Base-by-base conservation (phyloP, 108 stramenopile species). In the Parietichytrium sp. region DNA sequence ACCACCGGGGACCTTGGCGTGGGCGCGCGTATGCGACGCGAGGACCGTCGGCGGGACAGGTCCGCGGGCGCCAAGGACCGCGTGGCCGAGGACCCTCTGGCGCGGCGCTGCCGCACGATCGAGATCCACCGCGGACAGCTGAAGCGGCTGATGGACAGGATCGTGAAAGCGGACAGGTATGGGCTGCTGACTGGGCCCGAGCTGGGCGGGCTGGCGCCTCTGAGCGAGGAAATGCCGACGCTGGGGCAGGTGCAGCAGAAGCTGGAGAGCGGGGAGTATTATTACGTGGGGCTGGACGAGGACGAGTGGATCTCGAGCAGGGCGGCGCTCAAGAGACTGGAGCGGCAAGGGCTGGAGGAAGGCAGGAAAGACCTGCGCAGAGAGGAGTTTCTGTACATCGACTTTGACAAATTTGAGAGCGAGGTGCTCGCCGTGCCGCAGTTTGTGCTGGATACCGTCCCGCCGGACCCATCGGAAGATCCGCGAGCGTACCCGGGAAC, bases 41-140 rank as follows among this genome's bases (percentile, higher is more conserved):
- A n/a, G n/a, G n/a, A n/a, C n/a, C n/a, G n/a, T n/a, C n/a, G n/a
- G n/a, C n/a, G n/a, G n/a, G n/a, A n/a, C n/a, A n/a, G n/a, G n/a
- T n/a, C n/a, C n/a, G n/a, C n/a, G n/a, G n/a, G n/a, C n/a, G n/a
- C n/a, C n/a, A n/a, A n/a, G n/a, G n/a, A n/a, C n/a, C n/a, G n/a
- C n/a, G n/a, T n/a, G n/a, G n/a, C n/a, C 61, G 61, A 72, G 61
- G 61, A 72, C 42, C 61, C 61, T 13, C 42, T 72, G 20, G 61
- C 61, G 15, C 36, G 45, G 61, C 61, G 61, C 10, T 72, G 61
- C 61, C 29, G 61, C 29, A 23, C 25, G 38, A n/a, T 72, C 10
- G 61, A 72, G 20, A 72, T 72, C 61, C 61, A 72, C 38, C 61
- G 61, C 38, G 45, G 45, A n/a, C 42, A 72, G 38, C 45, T 72